Base-by-base conservation (phyloP, 805 yeast species). In the Cyberlindnera euphorbiiphila region DNA sequence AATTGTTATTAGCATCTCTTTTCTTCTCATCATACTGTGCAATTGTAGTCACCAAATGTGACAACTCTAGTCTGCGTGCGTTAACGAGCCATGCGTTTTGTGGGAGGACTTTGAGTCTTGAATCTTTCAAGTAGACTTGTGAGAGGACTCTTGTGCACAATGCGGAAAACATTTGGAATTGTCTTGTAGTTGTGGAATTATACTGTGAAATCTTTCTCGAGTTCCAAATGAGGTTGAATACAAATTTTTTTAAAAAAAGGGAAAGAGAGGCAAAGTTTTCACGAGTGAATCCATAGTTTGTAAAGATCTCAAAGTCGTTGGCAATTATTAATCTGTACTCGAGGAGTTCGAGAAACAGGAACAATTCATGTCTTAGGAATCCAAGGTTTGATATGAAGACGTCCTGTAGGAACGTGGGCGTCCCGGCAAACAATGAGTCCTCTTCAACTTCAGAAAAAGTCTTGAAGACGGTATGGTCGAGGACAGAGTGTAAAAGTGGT, bases 301-400 rank as follows among this genome's bases (percentile, higher is more conserved):
- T 57, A 38, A 73, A 70, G 32, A 80, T 59, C 46, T 80, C 89
- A 9, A 64, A 60, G 51, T 85, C 94, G 46, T 76, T 81, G 2
- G 85, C 72, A 8, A 84, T 76, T 18, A 76, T 69, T 28, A 84
- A 58, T 74, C 84, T 74, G 49, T 78, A 81, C 1, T 87, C 76
- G 42, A 78, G 71, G 9, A 82, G 52, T 45, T 83, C 86, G 40
- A 81, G 66, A 42, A 78, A 72, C 1, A 80, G 53, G 29, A 62
- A 66, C 2, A 82, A 53, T 22, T 62, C 61, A 22, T 51, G 43
- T 42, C 54, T 53, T n/a, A 54, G 28, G 32, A 59, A 39, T 16
- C 27, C 31, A 10, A 27, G n/a, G 10, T 41, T 34, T 4, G 20
- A 29, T 2, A 36, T 35, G 12, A 40, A 28, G 19, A 47, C 25